Evolutionary conservation across 371 early-diverging fungal species (phyloP).

Genomic region (Mortierella sp.): DNA sequence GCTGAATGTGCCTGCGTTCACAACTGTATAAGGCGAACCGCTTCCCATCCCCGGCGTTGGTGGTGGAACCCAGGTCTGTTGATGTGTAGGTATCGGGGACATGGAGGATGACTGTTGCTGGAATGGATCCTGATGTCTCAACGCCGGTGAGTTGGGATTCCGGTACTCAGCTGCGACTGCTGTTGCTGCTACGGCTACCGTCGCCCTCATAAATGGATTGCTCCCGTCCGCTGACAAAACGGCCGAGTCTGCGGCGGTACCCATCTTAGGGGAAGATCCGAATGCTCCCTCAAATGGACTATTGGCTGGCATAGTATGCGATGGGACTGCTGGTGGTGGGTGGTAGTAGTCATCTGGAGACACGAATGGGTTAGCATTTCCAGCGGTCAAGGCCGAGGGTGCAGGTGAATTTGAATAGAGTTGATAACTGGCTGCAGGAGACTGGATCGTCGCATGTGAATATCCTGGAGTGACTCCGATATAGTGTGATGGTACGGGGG

Average conservation of each 20-base stretch:
- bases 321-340: background rate
- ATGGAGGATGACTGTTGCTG: slow-evolving; percentile 3
- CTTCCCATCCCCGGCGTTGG: background rate
- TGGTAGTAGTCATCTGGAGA: slow-evolving; percentile 27
- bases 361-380: slow-evolving; percentile 8
- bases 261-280: no score
- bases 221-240: slow-evolving; percentile 1
- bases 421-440: slow-evolving; percentile 16
- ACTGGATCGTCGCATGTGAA: slow-evolving; percentile 8
- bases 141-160: background rate
- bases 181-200: background rate
- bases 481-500: no score
- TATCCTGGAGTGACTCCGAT: no score
- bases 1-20: background rate
- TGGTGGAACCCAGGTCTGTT: background rate
- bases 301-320: no score
- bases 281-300: no score
- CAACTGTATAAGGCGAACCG: background rate
- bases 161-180: slow-evolving; percentile 5
- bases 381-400: background rate
- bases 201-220: slow-evolving; percentile 22
- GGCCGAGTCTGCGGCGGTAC: background rate
- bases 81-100: background rate
- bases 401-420: no score
- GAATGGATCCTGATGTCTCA: slow-evolving; percentile 16